Conservation (phyloP, 2,329 filamentous ascomycete species). For the Chalara sp. region DNA sequence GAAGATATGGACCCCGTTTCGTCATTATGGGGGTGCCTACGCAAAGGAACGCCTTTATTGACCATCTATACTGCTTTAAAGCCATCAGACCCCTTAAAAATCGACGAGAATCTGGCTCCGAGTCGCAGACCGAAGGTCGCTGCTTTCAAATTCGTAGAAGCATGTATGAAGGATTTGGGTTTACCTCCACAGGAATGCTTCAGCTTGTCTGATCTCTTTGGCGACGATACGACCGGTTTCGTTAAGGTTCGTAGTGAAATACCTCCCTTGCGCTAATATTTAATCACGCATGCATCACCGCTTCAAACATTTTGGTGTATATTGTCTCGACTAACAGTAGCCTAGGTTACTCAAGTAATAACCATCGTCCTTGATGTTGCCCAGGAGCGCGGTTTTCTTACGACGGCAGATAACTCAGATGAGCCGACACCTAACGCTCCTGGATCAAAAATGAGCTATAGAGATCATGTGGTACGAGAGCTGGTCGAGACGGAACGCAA, state of each 20-base stretch:
- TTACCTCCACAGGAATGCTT: constrained; percentile 81
- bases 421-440: constrained; percentile 38
- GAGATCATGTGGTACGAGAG: constrained; percentile 87
- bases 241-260: constrained; percentile 61
- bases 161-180: constrained; percentile 72
- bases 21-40: constrained; percentile 81
- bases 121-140: constrained; percentile 78
- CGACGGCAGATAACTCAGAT: constrained; percentile 49
- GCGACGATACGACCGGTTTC: constrained; percentile 93
- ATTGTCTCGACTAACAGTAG: no score
- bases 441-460: constrained; percentile 59
- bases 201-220: constrained; percentile 84
- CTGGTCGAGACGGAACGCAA: constrained; percentile 93
- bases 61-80: constrained; percentile 82
- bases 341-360: constrained; percentile 81
- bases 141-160: constrained; percentile 87
- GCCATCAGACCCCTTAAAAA: constrained; percentile 59
- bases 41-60: constrained; percentile 76
- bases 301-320: no score
- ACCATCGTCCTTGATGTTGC: constrained; percentile 87
- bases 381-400: constrained; percentile 68
- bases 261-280: background rate
- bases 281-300: background rate
- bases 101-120: constrained; percentile 59
- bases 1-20: constrained; percentile 76